Base-by-base conservation (phyloP, 768 basidiomycete species). In the Calvatia gigantea region DNA sequence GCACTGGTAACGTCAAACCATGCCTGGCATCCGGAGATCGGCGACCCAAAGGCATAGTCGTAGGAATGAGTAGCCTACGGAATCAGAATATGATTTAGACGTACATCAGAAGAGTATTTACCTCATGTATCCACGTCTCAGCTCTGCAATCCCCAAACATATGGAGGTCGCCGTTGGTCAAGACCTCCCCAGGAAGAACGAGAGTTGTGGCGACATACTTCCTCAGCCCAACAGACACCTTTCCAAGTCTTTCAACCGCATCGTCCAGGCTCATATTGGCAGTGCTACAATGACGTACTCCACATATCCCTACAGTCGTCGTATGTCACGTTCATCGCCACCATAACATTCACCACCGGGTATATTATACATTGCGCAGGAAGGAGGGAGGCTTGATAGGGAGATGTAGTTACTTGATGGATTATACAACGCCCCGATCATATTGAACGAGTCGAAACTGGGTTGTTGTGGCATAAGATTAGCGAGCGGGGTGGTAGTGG, bases 121-220 rank as follows among this genome's bases (percentile, higher is more conserved):
- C 69, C 65, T 72, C 70, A 43, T 72, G 70, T 9, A 70, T 49
- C 69, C 69, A 69, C 9, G 62, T 54, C 27, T 70, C 56, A 53
- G 67, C 58, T 19, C 35, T 44, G 9, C 60, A 47, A 39, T 65
- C 62, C 1, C 66, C 69, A 48, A 70, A 70, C 29, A 70, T 56
- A 56, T 70, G 69, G 9, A 65, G 62, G 45, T 70, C 67, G 1
- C 69, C 70, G 6, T 55, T 67, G n/a, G 67, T 67, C 32, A 72
- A 38, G 7, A 69, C 58, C 3, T 48, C 44, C 14, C 60, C 61
- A 9, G 62, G 59, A 15, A 62, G 23, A 21, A 69, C 51, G 15
- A 68, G 12, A 14, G 70, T 57, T 4, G 60, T 65, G 2, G 45
- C 64, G 14, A 66, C 61, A 35, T 63, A 70, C n/a, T 67, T 62